Conservation (phyloP, 2,329 filamentous ascomycete genomes). For the Sporothrix schenckii region DNA sequence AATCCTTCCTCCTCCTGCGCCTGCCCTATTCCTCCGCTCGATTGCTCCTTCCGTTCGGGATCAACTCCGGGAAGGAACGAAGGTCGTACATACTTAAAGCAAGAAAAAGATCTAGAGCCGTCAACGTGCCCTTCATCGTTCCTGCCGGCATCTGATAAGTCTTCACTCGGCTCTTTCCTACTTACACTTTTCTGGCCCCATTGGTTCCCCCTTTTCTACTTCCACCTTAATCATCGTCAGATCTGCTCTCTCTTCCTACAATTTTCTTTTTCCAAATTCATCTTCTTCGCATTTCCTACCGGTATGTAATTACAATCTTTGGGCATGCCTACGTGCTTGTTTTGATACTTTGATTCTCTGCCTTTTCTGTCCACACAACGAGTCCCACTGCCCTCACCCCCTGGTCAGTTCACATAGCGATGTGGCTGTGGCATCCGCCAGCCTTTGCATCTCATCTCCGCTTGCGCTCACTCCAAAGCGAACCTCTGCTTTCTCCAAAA, state of each 20-base stretch:
- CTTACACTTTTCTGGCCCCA: not conserved
- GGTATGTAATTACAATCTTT: not conserved
- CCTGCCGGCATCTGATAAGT: slow-evolving; percentile 12
- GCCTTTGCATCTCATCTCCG: not conserved
- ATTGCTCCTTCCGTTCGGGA: slow-evolving; percentile 9
- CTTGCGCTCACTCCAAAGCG: slow-evolving; percentile 5
- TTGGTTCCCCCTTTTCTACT: not conserved
- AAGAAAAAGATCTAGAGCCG: too few species aligned
- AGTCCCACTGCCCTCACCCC: not conserved
- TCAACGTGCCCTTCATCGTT: not conserved
- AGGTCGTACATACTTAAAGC: not conserved
- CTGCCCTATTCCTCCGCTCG: not conserved
- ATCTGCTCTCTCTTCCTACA: not conserved
- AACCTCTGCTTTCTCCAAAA: not conserved
- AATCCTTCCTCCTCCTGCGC: not conserved
- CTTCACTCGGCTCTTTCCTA: slow-evolving; percentile 3
- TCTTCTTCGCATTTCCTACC: not conserved
- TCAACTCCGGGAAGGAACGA: slow-evolving; percentile 3
- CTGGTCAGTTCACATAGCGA: slow-evolving; percentile 5
- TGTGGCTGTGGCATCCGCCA: slow-evolving; percentile 17
- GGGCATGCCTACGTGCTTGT: too few species aligned
- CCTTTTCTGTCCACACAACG: not conserved
- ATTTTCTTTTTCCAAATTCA: not conserved
- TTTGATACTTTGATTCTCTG: slow-evolving; percentile 10
- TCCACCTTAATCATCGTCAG: not conserved